Evolutionary conservation across 306 rosid species (phyloP).

Genomic region (Quercus bicolor): DNA sequence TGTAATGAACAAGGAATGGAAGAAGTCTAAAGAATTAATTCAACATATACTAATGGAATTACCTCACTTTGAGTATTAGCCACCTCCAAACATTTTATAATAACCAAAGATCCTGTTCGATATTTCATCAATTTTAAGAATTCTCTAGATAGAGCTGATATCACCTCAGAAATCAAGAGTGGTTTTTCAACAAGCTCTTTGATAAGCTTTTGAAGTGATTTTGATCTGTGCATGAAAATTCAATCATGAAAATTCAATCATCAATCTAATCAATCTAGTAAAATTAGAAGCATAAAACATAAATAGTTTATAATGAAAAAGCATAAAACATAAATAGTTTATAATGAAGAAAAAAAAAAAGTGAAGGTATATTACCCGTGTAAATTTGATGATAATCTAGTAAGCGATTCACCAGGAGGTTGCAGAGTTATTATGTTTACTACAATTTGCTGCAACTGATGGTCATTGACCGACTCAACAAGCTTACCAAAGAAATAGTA

Average conservation of each 20-base stretch:
- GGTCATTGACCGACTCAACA: not conserved
- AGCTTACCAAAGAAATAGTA: slow-evolving; percentile 15
- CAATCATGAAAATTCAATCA: not conserved
- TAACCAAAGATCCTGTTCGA: slow-evolving; percentile 1
- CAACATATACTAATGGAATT: not conserved
- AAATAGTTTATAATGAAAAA: too few relatives aligned
- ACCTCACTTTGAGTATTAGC: slow-evolving; percentile 16
- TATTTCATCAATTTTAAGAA: slow-evolving; percentile 4
- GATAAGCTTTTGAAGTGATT: slow-evolving; percentile 19
- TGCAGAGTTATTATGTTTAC: not conserved
- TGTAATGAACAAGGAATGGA: too few relatives aligned
- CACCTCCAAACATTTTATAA: slow-evolving; percentile 10
- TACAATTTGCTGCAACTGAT: slow-evolving; percentile 3
- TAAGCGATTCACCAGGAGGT: not conserved
- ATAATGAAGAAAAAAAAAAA: not conserved
- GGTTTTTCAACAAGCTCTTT: slow-evolving; percentile 15
- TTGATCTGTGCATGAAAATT: slow-evolving; percentile 1
- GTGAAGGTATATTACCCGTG: not conserved
- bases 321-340: too few relatives aligned
- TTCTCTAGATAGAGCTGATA: not conserved
- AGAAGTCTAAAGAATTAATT: not conserved
- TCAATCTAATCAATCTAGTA: too few relatives aligned
- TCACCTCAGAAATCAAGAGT: not conserved
- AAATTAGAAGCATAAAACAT: too few relatives aligned
- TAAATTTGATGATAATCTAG: not conserved